phyloP scores from a whole-genome alignment of 805 yeast species.

The Sugiyamaella marilandica region DNA sequence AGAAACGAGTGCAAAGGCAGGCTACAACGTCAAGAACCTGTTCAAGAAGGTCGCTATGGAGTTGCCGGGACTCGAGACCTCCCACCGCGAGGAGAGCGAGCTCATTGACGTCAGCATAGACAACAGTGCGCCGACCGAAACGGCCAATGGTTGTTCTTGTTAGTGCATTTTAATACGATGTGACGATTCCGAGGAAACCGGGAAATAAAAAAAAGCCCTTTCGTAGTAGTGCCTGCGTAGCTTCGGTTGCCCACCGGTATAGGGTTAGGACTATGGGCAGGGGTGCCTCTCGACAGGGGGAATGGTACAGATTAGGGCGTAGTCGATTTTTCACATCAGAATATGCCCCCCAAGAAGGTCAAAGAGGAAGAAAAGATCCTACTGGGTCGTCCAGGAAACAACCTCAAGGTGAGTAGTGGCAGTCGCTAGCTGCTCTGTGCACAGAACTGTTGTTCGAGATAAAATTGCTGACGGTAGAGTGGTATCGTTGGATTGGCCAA shows the following conservation, averaged over 20 bases:
- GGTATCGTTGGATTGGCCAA: slow-evolving; percentile 95
- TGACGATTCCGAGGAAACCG: neutral
- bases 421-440: slow-evolving; percentile 16
- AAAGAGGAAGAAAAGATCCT: slow-evolving; percentile 66
- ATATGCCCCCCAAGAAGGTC: slow-evolving; percentile 74
- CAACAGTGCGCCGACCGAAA: neutral
- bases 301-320: neutral
- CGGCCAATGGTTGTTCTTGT: slow-evolving; percentile 7
- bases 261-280: neutral
- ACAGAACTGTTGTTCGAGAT: slow-evolving; percentile 21
- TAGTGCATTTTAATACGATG: neutral
- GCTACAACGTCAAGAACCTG: slow-evolving; percentile 84
- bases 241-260: too few relatives aligned
- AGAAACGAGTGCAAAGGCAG: slow-evolving; percentile 93
- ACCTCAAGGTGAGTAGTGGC: slow-evolving; percentile 35
- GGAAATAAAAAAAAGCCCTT: neutral
- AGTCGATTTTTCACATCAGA: slow-evolving; percentile 11
- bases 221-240: neutral
- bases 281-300: neutral
- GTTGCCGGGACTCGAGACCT: slow-evolving; percentile 71
- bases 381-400: slow-evolving; percentile 78
- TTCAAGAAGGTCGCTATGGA: slow-evolving; percentile 89
- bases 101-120: slow-evolving; percentile 15
- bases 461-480: slow-evolving; percentile 8
- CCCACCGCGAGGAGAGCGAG: slow-evolving; percentile 24